Percentiles rank a stretch among this genome's conserved stretches.
Conservation (phyloP, 2,329 filamentous ascomycete species). For the Colletotrichum chlorophyti region DNA sequence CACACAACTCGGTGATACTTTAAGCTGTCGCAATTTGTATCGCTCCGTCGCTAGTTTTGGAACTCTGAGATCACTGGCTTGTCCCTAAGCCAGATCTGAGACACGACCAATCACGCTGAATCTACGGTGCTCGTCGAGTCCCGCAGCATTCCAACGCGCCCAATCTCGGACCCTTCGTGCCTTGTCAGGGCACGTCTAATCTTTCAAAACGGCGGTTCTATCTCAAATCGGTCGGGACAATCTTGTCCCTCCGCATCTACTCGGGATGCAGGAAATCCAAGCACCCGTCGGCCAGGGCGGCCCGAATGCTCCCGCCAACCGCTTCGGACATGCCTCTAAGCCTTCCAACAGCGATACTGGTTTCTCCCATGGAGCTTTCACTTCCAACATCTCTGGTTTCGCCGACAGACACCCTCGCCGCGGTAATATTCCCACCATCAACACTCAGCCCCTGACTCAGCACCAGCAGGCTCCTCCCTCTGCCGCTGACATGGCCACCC, state of each 20-base stretch:
- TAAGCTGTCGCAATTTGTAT: not conserved
- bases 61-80: conserved; percentile 6
- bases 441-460: conserved; percentile 62
- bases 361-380: conserved; percentile 92
- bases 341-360: conserved; percentile 84
- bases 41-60: conserved; percentile 10
- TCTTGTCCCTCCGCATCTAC: conserved; percentile 84
- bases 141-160: conserved; percentile 31
- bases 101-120: conserved; percentile 10
- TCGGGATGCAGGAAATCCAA: conserved; percentile 91
- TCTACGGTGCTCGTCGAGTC: conserved; percentile 12
- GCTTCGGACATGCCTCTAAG: conserved; percentile 79
- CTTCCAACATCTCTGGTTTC: conserved; percentile 84
- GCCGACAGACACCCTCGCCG: conserved; percentile 86
- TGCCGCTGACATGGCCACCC: conserved; percentile 79
- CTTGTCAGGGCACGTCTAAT: conserved; percentile 63
- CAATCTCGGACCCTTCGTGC: conserved; percentile 48
- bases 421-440: conserved; percentile 88
- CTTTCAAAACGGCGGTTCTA: conserved; percentile 81
- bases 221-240: conserved; percentile 81
- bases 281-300: conserved; percentile 65
- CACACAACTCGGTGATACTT: not conserved
- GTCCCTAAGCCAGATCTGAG: conserved; percentile 12
- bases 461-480: conserved; percentile 53
- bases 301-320: conserved; percentile 62